These are phyloP conservation scores for Physcia stellaris DNA, from an alignment of 495 filamentous ascomycete species.

Conservation along the genomic window DNA sequence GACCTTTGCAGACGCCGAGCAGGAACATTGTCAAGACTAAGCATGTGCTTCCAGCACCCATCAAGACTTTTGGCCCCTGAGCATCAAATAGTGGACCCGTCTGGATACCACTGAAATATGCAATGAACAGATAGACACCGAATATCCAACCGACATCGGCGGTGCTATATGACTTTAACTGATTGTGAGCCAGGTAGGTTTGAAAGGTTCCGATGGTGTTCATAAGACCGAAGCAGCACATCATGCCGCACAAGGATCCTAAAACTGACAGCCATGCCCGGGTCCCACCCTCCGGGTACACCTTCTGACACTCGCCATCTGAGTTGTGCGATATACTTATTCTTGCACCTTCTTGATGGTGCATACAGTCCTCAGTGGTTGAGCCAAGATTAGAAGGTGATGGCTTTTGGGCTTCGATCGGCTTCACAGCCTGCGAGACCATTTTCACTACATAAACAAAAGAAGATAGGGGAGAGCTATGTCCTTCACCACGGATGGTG, in stretches of 20 bases:
- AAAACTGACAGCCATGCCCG: slow-evolving; percentile 66
- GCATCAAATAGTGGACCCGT: slow-evolving; percentile 47
- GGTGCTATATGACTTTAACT: slow-evolving; percentile 45
- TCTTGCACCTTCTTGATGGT: too few relatives aligned
- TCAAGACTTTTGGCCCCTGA: slow-evolving; percentile 37
- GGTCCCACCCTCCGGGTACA: slow-evolving; percentile 66
- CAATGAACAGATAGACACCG: slow-evolving; percentile 55
- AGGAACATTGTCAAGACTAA: slow-evolving; percentile 36
- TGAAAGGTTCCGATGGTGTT: slow-evolving; percentile 70
- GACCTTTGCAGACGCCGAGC: slow-evolving; percentile 23
- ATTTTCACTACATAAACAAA: too few relatives aligned
- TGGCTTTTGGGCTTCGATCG: too few relatives aligned
- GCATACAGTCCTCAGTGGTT: too few relatives aligned
- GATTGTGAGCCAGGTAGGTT: slow-evolving; percentile 52
- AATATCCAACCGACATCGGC: slow-evolving; percentile 69
- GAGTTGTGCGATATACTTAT: too few relatives aligned
- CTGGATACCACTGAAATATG: slow-evolving; percentile 49
- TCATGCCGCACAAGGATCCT: slow-evolving; percentile 57
- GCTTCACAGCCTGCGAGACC: too few relatives aligned
- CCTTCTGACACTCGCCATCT: too few relatives aligned
- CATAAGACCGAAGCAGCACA: slow-evolving; percentile 59
- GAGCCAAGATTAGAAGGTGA: too few relatives aligned
- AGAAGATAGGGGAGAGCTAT: too few relatives aligned
- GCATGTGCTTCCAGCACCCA: slow-evolving; percentile 34
- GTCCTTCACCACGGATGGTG: too few relatives aligned